Evolutionary conservation across 169 alveolate species (phyloP).

Genomic region (Babesia gibsoni): DNA sequence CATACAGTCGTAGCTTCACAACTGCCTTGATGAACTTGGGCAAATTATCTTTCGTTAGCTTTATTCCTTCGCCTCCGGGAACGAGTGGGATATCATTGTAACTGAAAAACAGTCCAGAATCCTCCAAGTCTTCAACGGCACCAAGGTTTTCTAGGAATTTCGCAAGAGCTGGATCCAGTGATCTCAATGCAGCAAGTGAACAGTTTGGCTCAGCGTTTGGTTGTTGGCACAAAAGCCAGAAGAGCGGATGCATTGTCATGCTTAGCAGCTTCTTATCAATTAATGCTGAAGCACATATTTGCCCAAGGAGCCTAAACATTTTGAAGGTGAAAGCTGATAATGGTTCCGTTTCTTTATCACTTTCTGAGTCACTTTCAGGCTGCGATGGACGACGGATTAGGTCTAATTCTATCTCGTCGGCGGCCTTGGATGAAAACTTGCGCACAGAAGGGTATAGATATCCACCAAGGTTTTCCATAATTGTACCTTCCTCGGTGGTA

Average conservation of each 20-base stretch:
- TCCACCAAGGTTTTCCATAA: background rate
- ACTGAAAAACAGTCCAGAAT: constrained; percentile 27
- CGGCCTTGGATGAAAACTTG: background rate
- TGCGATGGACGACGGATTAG: background rate
- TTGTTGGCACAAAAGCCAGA: constrained; percentile 68
- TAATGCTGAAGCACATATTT: constrained; percentile 66
- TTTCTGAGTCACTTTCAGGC: background rate
- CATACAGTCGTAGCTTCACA: constrained; percentile 59
- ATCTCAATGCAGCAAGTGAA: constrained; percentile 37
- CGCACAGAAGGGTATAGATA: background rate
- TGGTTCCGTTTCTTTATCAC: background rate
- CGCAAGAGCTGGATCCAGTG: constrained; percentile 31
- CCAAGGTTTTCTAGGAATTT: background rate
- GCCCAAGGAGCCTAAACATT: constrained; percentile 68
- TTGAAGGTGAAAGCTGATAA: constrained; percentile 20
- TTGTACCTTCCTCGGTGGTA: background rate
- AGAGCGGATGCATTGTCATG: constrained; percentile 65
- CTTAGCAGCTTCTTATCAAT: constrained; percentile 63
- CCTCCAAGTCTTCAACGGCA: background rate
- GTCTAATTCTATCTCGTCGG: background rate
- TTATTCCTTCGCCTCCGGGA: constrained; percentile 55
- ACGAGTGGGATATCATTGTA: constrained; percentile 60
- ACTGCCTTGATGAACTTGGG: constrained; percentile 55
- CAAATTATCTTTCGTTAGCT: constrained; percentile 62
- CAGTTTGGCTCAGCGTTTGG: constrained; percentile 54